A percentile compares a stretch with the other conserved stretches of the same genome.
These are phyloP conservation scores for Trichoderma aggressivum DNA, from an alignment of 2,329 filamentous ascomycete species.

Conservation along the genomic window DNA sequence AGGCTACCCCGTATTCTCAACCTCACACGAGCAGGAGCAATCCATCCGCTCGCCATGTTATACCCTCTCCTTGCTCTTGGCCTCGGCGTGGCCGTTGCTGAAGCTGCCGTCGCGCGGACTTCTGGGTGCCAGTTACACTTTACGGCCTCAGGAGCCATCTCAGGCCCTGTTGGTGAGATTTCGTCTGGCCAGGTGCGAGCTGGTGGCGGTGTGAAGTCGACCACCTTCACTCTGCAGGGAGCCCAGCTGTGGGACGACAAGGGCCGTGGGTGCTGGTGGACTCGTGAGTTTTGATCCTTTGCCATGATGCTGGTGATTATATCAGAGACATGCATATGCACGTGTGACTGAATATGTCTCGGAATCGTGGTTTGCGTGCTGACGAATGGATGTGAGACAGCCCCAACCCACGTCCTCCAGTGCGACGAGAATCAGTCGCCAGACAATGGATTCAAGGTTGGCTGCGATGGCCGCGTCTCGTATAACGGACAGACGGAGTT, in stretches of 20 bases:
- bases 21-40: background rate
- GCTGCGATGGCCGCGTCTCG: slow-evolving; percentile 48
- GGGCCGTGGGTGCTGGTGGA: slow-evolving; percentile 61
- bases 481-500: slow-evolving; percentile 53
- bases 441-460: slow-evolving; percentile 54
- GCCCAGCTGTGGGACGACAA: slow-evolving; percentile 54
- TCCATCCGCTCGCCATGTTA: slow-evolving; percentile 12
- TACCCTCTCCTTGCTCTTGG: slow-evolving; percentile 20
- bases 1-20: background rate
- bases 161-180: slow-evolving; percentile 58
- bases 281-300: slow-evolving; percentile 41
- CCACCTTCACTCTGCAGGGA: slow-evolving; percentile 53
- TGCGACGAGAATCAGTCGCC: slow-evolving; percentile 54
- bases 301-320: background rate
- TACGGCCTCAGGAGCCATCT: slow-evolving; percentile 44
- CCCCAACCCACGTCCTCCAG: slow-evolving; percentile 57
- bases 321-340: background rate
- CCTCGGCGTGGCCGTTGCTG: slow-evolving; percentile 21
- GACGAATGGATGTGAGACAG: slow-evolving; percentile 29
- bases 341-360: background rate
- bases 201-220: slow-evolving; percentile 45
- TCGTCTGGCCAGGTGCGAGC: slow-evolving; percentile 55
- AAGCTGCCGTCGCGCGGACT: slow-evolving; percentile 20
- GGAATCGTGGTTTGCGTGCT: slow-evolving; percentile 3
- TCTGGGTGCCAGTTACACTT: slow-evolving; percentile 44